Percentiles rank a stretch among this genome's conserved stretches.
phyloP scores from a whole-genome alignment of 306 rosid species.

The Sicyos edulis region DNA sequence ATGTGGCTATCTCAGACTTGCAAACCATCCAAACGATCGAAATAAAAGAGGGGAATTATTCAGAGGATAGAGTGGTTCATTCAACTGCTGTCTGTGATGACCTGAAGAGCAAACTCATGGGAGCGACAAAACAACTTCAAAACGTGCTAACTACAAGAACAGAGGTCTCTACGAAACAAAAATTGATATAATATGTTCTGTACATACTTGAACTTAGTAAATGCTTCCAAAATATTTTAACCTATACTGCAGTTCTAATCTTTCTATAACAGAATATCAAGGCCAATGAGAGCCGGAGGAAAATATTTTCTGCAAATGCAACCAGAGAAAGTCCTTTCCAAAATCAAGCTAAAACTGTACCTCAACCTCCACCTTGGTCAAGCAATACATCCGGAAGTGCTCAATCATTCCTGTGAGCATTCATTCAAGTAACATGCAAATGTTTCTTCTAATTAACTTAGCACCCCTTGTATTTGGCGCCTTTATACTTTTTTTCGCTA shows the following conservation, averaged over 20 bases:
- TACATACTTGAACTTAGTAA: too few relatives aligned
- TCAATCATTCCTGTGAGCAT: constrained; percentile 52
- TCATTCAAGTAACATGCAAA: neutral
- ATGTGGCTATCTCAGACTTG: constrained; percentile 66
- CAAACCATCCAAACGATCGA: constrained; percentile 75
- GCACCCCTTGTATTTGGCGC: neutral
- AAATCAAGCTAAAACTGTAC: constrained; percentile 48
- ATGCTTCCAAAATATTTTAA: too few relatives aligned
- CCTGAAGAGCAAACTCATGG: constrained; percentile 75
- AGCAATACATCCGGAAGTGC: constrained; percentile 40
- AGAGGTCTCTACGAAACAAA: constrained; percentile 41
- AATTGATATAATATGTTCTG: neutral
- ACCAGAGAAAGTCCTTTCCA: constrained; percentile 64
- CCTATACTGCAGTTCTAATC: neutral
- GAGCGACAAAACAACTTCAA: constrained; percentile 74
- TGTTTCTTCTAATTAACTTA: neutral
- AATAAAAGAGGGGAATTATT: constrained; percentile 59
- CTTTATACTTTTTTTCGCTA: too few relatives aligned
- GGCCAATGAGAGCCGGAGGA: constrained; percentile 88
- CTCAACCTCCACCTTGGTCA: constrained; percentile 89
- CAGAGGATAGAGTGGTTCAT: constrained; percentile 73
- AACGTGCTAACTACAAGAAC: constrained; percentile 79
- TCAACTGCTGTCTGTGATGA: constrained; percentile 86
- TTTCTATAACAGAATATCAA: constrained; percentile 56
- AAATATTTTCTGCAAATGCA: constrained; percentile 65